Percentiles rank a stretch among this genome's conserved stretches.
Evolutionary conservation across 2,329 filamentous ascomycete species (phyloP).

Genomic region (Juglanconis sp.): DNA sequence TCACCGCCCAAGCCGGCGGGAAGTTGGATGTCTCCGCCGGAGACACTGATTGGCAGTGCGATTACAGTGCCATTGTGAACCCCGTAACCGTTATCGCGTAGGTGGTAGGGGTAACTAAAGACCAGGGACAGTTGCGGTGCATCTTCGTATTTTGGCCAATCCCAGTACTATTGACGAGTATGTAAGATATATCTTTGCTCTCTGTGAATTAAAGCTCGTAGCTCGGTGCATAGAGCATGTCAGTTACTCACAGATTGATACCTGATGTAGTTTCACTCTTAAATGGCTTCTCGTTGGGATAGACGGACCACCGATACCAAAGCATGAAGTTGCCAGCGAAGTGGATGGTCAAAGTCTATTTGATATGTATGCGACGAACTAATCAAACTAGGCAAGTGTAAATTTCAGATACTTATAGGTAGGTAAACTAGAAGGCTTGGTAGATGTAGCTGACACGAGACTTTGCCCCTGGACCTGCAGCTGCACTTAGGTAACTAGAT

Average conservation of each 20-base stretch:
- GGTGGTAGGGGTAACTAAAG: conserved; percentile 45
- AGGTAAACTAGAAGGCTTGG: no score
- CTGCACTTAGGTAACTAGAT: no score
- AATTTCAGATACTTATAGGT: no score
- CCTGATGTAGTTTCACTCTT: background rate
- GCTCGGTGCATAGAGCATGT: background rate
- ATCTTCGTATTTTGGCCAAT: conserved; percentile 45
- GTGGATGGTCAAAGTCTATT: background rate
- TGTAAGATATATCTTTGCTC: background rate
- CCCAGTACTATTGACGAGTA: conserved; percentile 37
- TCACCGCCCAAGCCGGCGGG: conserved; percentile 49
- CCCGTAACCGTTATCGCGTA: conserved; percentile 44
- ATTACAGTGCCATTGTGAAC: conserved; percentile 30
- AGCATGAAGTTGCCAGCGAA: background rate
- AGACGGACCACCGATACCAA: background rate
- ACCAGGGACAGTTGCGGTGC: conserved; percentile 45
- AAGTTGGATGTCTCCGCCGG: conserved; percentile 26
- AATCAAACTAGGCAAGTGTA: no score
- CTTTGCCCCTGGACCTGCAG: no score
- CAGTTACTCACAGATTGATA: background rate
- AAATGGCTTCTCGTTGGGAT: background rate
- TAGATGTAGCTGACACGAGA: no score
- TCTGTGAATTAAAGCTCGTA: no score
- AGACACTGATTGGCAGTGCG: conserved; percentile 24
- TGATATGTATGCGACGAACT: no score